Base-by-base conservation (phyloP, 345 rosid genomes). In the Melaleuca alternifolia region DNA sequence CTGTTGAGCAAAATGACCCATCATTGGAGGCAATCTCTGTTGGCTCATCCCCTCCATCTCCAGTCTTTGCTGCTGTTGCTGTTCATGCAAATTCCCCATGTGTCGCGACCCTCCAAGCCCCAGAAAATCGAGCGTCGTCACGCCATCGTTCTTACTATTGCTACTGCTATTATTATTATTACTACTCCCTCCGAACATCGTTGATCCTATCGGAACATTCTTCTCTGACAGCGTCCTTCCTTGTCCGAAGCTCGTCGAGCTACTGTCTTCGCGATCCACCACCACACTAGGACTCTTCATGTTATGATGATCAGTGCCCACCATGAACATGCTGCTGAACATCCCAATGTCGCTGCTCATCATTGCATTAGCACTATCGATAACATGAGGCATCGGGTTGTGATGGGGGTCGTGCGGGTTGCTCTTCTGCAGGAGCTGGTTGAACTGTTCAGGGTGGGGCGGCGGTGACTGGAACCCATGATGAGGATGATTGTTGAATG, bases 111-210 rank as follows among this genome's bases (percentile, higher is more conserved):
- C 95, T 57, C 92, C 95, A 51, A 93, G 89, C 41, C 94, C 97
- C 95, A 94, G 82, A 81, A 93, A 93, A 50, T 94, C 95, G 76
- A 88, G 92, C 2, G 93, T 92, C 89, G 85, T 91, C 93, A 90
- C 84, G 61, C 79, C 79, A 10, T 65, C 79, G 79, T 71, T 71
- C 81, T 71, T 71, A 71, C 81, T 21, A 7, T 71, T 37, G 81
- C 13, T 71, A 71, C 48, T 71, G 48, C 48, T 37, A 48, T 71
- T 41, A 71, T 86, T 91, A 61, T 86, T 85, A 21, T 86, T 89
- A 21, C 65, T 89, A 26, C 54, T 71, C 11, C n/a, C 89, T 59
- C 88, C 88, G 54, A 92, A 91, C 28, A 89, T 90, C 4, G 91
- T 85, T 6, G 88, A 51, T 33, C 91, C 92, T 3, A 83, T 65